phyloP scores from a whole-genome alignment of 148 eudicot species.

The Rhododendron simsii region DNA sequence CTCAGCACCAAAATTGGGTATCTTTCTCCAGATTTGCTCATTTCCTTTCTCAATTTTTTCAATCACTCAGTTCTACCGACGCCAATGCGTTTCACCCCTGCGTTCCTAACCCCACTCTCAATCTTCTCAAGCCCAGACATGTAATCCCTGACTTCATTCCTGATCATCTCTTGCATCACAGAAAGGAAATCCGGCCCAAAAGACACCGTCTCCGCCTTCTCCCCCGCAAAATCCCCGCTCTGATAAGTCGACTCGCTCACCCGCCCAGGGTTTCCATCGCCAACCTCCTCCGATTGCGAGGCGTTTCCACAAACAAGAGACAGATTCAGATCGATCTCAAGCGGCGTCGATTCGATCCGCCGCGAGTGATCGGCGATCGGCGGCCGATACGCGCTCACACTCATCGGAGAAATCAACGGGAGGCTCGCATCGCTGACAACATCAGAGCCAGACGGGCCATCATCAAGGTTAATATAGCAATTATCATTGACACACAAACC shows the following conservation, averaged over 20 bases:
- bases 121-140: constrained; percentile 25
- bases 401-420: not conserved
- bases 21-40: not conserved
- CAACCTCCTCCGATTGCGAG: not conserved
- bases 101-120: constrained; percentile 16
- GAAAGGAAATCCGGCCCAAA: constrained; percentile 38
- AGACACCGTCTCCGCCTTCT: constrained; percentile 14
- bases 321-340: constrained; percentile 38
- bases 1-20: not conserved
- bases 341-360: not conserved
- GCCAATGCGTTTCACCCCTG: constrained; percentile 24
- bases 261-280: not conserved
- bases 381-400: not conserved
- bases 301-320: constrained; percentile 25
- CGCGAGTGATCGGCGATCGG: not conserved
- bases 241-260: not conserved
- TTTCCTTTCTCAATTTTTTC: not conserved
- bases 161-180: constrained; percentile 58
- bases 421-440: constrained; percentile 29
- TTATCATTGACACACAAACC: not conserved
- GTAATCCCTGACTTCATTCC: constrained; percentile 49
- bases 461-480: not conserved
- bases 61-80: constrained; percentile 12
- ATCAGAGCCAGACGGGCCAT: constrained; percentile 37
- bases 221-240: too few species aligned